Evolutionary conservation across 768 basidiomycete genomes (phyloP), one percentile per base, ranked within the genome.

Genomic region (Tylopilus felleus): DNA sequence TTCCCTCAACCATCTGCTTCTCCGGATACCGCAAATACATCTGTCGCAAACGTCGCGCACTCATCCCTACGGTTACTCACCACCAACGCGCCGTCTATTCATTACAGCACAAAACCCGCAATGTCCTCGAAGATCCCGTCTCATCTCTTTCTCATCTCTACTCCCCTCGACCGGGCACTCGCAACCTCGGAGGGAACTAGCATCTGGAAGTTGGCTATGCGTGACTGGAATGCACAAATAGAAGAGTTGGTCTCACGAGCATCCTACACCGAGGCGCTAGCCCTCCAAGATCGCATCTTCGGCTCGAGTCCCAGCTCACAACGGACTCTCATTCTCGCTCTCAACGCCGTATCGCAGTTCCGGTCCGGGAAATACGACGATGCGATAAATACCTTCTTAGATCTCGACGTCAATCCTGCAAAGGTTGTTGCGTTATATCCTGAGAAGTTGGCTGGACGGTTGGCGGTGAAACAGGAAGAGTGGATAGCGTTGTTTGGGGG

Each of bases 381-480:
- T 1, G 94, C 96, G 1, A 87, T 98, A 52, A 86, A 97, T 65
- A 81, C 85, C 0, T 94, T 98, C 68, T 80, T 94, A 45, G 83
- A 88, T 39, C 84, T 96, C 39, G 88, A 98, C 59, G 76, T 94
- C 60, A 95, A 95, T 63, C 97, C 97, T 0, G 92, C 95, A 0
- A 93, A 94, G 64, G 91, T 99, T 4, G 79, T 98, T 21, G 88
- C 94, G 2, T 74, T 98, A 7, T 99, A 92, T 69, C 90, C 92
- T 0, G 83, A 88, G 33, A 76, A 77, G 13, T 81, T 98, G 4
- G 80, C 93, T 1, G 96, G 96, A 7, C 78, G 90, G 29, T 71
- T 98, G 8, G 76, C 84, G 6, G 81, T 88, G 0, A 81, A 85
- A 12, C 79, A 73, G 41, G 85, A 86, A 1, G 73, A 76, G 8